These are phyloP conservation scores for Sclerotinia minor DNA, from an alignment of 2,329 filamentous ascomycete genomes.

Conservation along the genomic window DNA sequence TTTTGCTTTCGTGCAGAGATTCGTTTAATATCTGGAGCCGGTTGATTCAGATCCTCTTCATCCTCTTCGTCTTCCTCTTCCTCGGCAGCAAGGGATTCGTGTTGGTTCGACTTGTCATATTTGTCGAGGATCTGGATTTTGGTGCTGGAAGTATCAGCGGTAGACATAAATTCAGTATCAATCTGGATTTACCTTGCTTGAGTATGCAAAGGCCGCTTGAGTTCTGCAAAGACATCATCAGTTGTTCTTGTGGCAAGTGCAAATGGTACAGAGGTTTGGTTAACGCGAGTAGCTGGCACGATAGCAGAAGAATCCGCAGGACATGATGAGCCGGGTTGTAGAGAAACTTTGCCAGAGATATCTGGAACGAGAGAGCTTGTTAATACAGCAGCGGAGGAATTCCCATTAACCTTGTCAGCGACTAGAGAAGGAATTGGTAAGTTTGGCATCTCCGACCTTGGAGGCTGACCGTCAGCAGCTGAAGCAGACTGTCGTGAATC, in stretches of 20 bases:
- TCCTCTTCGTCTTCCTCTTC: slow-evolving; percentile 31
- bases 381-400: not conserved
- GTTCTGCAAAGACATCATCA: slow-evolving; percentile 39
- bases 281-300: slow-evolving; percentile 16
- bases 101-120: not conserved
- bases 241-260: slow-evolving; percentile 35
- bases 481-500: not conserved
- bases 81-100: slow-evolving; percentile 11
- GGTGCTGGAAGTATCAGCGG: not conserved
- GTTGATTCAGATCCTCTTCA: slow-evolving; percentile 34
- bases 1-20: slow-evolving; percentile 51
- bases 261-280: slow-evolving; percentile 21
- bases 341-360: not conserved
- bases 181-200: not conserved
- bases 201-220: slow-evolving; percentile 25
- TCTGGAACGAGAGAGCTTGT: not conserved
- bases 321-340: slow-evolving; percentile 22
- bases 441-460: not conserved
- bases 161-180: not conserved
- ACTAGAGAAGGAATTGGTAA: not conserved
- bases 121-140: not conserved
- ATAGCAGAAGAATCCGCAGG: slow-evolving; percentile 29
- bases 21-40: slow-evolving; percentile 42
- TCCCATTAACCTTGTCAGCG: not conserved
- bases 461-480: not conserved